phyloP scores from a whole-genome alignment of 108 stramenopile species.

The Schizochytrium sp. region DNA sequence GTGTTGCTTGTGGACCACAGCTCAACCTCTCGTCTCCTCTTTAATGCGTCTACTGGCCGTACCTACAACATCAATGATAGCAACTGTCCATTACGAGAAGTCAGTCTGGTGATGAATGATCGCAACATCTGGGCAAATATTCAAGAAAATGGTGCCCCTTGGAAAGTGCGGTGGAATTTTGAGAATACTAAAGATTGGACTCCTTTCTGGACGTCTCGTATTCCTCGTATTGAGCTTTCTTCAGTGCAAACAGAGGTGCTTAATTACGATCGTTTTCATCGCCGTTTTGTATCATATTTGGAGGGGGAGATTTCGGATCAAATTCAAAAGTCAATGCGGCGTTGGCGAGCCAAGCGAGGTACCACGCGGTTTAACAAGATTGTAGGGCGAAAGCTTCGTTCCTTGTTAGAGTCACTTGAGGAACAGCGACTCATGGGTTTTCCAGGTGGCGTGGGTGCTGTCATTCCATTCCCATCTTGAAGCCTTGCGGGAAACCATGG shows the following conservation, averaged over 20 bases:
- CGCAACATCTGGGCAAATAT: conserved; percentile 75
- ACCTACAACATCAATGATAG: conserved; percentile 72
- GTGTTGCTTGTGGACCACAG: conserved; percentile 62
- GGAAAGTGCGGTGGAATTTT: conserved; percentile 67
- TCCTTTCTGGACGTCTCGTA: conserved; percentile 61
- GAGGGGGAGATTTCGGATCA: conserved; percentile 18
- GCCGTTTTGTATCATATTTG: neutral
- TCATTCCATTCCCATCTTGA: conserved; percentile 20
- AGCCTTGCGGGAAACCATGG: neutral
- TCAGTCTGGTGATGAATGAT: conserved; percentile 75
- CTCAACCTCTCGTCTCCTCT: conserved; percentile 70
- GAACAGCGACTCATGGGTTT: neutral
- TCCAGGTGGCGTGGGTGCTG: neutral
- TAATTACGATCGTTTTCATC: conserved; percentile 18
- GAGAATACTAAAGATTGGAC: conserved; percentile 58
- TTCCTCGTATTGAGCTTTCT: neutral
- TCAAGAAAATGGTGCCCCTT: conserved; percentile 63
- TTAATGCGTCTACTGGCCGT: conserved; percentile 80
- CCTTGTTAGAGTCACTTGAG: conserved; percentile 54
- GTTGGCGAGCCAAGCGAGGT: conserved; percentile 26
- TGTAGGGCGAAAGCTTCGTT: neutral
- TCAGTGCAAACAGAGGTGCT: conserved; percentile 65
- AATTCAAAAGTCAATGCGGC: neutral
- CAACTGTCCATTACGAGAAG: conserved; percentile 76
- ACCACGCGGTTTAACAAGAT: neutral